phyloP scores from a whole-genome alignment of 371 early-diverging fungal species.

The Mortierella sp. region DNA sequence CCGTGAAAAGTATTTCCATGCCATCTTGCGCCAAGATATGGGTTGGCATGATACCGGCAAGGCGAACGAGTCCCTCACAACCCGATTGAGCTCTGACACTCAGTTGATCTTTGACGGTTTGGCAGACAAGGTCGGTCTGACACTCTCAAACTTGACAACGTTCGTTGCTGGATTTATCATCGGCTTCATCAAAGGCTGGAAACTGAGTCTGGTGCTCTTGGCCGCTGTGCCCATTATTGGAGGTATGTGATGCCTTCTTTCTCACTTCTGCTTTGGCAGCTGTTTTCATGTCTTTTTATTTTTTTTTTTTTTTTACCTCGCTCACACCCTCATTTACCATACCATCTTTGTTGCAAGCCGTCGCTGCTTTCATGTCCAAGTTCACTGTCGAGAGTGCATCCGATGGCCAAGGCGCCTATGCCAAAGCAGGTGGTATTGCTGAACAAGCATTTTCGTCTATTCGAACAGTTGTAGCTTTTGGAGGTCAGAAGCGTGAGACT shows the following conservation, averaged over 20 bases:
- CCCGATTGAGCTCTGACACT: slow-evolving; percentile 68
- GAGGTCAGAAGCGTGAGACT: slow-evolving; percentile 69
- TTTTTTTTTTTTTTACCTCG: background rate
- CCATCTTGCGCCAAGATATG: slow-evolving; percentile 77
- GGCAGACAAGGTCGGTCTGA: slow-evolving; percentile 70
- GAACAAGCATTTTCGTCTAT: slow-evolving; percentile 81
- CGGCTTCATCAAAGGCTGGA: slow-evolving; percentile 74
- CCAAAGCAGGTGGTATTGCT: slow-evolving; percentile 72
- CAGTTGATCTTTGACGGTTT: slow-evolving; percentile 69
- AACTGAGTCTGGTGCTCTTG: slow-evolving; percentile 72
- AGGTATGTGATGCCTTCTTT: background rate
- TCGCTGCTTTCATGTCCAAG: slow-evolving; percentile 59
- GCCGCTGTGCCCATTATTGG: slow-evolving; percentile 64
- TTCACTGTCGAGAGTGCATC: slow-evolving; percentile 55
- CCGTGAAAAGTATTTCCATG: slow-evolving; percentile 61
- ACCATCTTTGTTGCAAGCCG: slow-evolving; percentile 7
- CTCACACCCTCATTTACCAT: background rate
- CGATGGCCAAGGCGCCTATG: slow-evolving; percentile 62
- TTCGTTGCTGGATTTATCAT: slow-evolving; percentile 76
- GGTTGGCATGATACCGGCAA: slow-evolving; percentile 71
- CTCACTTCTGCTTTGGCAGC: background rate
- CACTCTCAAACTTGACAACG: slow-evolving; percentile 62
- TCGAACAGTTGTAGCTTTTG: slow-evolving; percentile 81
- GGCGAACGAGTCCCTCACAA: slow-evolving; percentile 67
- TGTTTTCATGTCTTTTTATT: background rate